Base-by-base conservation (phyloP, 2,329 filamentous ascomycete genomes). In the Aspergillus pseudotamarii region DNA sequence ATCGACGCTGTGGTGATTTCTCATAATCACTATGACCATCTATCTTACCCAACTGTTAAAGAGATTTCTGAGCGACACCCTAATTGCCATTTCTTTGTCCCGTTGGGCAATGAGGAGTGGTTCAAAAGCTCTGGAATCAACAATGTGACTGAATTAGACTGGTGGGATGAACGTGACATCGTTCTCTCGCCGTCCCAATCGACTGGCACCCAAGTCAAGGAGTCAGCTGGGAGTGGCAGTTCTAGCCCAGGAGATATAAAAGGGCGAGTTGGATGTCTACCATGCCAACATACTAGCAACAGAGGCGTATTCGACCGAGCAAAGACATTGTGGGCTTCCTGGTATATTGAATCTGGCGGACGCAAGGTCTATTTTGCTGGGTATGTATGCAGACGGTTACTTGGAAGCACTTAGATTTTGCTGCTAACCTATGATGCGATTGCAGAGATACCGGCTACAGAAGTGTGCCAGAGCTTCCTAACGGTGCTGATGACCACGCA, bases 21-120 rank as follows among this genome's bases (percentile, higher is more conserved):
- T 21, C 94, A 97, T 79, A 93, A 89, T 71, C 94, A 97, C 79
- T 97, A 97, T 76, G 94, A 97, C 78, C 94, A 97, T 74, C 82
- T 98, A 14, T 94, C 91, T 1, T 88, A 93, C 70, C 85, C 88
- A 0, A 93, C 91, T 0, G 86, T 96, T 26, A 83, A 86, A 65
- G 87, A 92, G 70, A 85, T 97, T 59, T 84, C 88, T 60, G 84
- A 87, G 68, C 82, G 85, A 58, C 89, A 95, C 72, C 93, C 93
- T 0, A 85, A 91, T 16, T 93, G 88, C 46, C 92, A 96, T 67
- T 97, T 95, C 80, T 95, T 97, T 67, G 93, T 93, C 26, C 92
- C 93, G 0, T 79, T 97, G 4, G 93, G 93, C 2, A 87, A 96
- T 62, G 91, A 91, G 77, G 81, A 85, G 55, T 97, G 94, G 94